Conservation (phyloP, 1,284 basidiomycete species). For the Exobasidium cylindrosporum region DNA sequence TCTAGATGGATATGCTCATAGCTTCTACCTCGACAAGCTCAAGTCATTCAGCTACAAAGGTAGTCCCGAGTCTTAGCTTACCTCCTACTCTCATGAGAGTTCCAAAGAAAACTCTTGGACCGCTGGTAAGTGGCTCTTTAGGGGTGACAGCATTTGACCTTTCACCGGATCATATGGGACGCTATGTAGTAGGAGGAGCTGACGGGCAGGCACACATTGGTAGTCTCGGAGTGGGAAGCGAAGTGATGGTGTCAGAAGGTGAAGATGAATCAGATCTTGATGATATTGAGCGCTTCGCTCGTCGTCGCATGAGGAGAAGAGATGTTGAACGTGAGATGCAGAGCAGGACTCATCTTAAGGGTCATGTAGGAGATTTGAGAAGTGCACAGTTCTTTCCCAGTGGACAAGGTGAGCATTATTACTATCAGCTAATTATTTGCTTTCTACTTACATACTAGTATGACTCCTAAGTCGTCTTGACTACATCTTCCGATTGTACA, state of each 20-base stretch:
- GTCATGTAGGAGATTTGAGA: conserved; percentile 45
- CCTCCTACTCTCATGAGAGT: neutral
- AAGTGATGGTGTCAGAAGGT: conserved; percentile 12
- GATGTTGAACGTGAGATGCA: neutral
- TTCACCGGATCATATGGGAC: neutral
- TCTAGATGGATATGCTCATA: conserved; percentile 26
- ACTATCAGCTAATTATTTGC: conserved; percentile 15
- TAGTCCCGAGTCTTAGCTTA: neutral
- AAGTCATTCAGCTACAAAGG: neutral
- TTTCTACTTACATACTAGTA: conserved; percentile 52
- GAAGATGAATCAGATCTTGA: neutral
- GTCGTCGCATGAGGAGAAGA: conserved; percentile 20
- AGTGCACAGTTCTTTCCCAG: conserved; percentile 46
- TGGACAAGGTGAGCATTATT: conserved; percentile 28
- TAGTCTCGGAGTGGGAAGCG: conserved; percentile 17
- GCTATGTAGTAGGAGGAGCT: conserved; percentile 14
- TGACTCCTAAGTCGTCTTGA: conserved; percentile 60
- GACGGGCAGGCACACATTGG: conserved; percentile 16
- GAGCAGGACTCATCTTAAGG: conserved; percentile 30
- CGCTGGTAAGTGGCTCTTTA: conserved; percentile 26
- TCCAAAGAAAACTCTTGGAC: neutral
- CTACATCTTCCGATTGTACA: conserved; percentile 67
- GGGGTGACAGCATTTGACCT: conserved; percentile 16
- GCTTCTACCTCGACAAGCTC: neutral
- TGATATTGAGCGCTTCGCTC: conserved; percentile 28